phyloP scores from a whole-genome alignment of 257 asterid species.

The Gardenia jasminoides region DNA sequence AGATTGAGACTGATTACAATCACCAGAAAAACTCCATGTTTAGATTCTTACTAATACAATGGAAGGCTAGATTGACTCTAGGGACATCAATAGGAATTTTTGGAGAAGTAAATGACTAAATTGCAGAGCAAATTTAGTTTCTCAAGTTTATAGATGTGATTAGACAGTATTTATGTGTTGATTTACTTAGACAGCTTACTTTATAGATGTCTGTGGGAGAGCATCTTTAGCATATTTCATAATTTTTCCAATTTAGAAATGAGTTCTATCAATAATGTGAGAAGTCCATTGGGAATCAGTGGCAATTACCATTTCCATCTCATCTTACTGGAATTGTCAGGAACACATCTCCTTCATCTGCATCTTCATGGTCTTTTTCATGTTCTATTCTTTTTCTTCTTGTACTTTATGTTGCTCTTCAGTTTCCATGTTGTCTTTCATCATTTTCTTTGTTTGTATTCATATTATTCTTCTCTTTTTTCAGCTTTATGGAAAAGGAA shows the following conservation, averaged over 20 bases:
- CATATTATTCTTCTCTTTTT: slow-evolving; percentile 18
- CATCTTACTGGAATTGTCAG: not conserved
- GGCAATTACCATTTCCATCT: slow-evolving; percentile 2
- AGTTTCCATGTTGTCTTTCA: slow-evolving; percentile 8
- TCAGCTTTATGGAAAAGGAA: slow-evolving; percentile 79
- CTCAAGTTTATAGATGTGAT: not conserved
- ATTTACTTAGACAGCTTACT: not conserved
- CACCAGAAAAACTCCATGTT: not conserved
- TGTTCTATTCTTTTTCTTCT: not conserved
- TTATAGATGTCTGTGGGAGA: not conserved
- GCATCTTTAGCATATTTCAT: not conserved
- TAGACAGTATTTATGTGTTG: not conserved
- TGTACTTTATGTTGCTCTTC: not conserved
- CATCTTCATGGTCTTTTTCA: not conserved
- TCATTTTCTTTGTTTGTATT: slow-evolving; percentile 12
- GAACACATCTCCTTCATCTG: not conserved
- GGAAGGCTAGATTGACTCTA: too few species aligned
- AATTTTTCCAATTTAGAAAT: not conserved
- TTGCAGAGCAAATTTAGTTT: not conserved
- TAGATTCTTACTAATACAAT: not conserved
- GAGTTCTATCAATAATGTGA: not conserved
- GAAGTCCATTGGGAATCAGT: not conserved
- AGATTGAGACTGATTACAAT: not conserved
- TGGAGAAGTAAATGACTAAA: not conserved
- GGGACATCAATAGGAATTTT: not conserved